Evolutionary conservation across 495 filamentous ascomycete genomes (phyloP), one percentile per base, ranked within the genome.

Genomic region (Pyrenula massariospora): DNA sequence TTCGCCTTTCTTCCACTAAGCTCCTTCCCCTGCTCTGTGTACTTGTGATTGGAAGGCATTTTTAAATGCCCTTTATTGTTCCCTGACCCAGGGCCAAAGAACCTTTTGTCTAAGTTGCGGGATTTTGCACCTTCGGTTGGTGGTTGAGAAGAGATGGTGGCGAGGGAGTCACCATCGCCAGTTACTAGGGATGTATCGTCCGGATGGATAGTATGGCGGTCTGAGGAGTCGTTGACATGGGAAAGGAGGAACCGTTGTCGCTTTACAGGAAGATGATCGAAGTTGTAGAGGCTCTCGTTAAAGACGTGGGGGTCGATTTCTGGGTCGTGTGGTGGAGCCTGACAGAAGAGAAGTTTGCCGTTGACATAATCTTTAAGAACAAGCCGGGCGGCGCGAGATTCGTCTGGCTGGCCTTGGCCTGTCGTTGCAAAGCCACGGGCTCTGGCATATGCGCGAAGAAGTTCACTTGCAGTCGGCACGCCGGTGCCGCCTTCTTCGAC

Each of bases 321-420:
- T 0, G 58, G 53, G 12, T 56, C 54, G 23, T 59, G 53, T 1
- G 89, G 90, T 0, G 94, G 94, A 12, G 94, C 92, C 62, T 92
- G 83, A 62, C 88, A 89, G 76, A 86, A 97, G 8, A 96, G 79
- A 1, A 99, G 81, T 70, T 95, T 96, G 56, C 94, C 94, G 64
- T 84, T 94, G 57, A 99, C 93, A 63, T 96, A 97, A 73, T 99
- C 94, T 68, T 99, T 99, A 19, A 99, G 80, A 12, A 99, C 74
- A 58, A 88, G 87, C 54, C 94, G 79, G 1, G 92, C 93, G 5
- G 93, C 94, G 58, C 94, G 78, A 1, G 89, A 92, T 72, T 95
- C 89, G 65, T 99, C 93, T 12, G 94, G 92, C 58, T 91, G 84
- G 12, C 94, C 93, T 23, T 86, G 82, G 56, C 93, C 91, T 24